Conservation (phyloP, 768 basidiomycete genomes). For the Auriculariales sp. region DNA sequence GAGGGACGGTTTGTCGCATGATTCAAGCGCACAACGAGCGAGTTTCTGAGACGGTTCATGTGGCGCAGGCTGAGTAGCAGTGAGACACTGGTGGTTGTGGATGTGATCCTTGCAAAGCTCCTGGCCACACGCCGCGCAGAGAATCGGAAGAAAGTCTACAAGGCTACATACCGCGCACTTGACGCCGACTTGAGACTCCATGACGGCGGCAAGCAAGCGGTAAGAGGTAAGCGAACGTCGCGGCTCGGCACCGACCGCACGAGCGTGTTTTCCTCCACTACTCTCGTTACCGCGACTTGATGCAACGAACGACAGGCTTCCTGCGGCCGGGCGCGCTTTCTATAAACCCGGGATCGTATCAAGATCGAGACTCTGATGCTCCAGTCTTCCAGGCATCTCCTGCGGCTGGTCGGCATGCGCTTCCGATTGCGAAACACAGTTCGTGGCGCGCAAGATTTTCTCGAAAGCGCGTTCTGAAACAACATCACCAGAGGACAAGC, state of each 20-base stretch:
- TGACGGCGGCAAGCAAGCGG: background rate
- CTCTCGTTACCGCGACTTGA: background rate
- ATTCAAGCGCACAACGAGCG: constrained; percentile 32
- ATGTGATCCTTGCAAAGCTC: constrained; percentile 55
- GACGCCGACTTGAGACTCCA: constrained; percentile 37
- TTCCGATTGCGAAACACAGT: background rate
- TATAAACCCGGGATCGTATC: background rate
- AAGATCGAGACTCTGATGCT: background rate
- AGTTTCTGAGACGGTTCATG: constrained; percentile 16
- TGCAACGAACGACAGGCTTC: background rate
- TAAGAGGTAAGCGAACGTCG: background rate
- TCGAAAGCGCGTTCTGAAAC: background rate
- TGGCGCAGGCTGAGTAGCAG: constrained; percentile 3
- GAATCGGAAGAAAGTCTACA: constrained; percentile 67
- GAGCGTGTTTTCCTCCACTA: no score
- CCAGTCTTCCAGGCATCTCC: background rate
- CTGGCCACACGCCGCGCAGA: constrained; percentile 37
- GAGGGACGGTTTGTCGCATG: constrained; percentile 44
- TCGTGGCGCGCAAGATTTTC: background rate
- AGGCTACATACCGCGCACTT: constrained; percentile 52
- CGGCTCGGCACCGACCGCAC: background rate
- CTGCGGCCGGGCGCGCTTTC: background rate
- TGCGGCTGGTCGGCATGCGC: background rate
- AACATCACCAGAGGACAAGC: constrained; percentile 42
- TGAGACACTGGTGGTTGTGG: constrained; percentile 44